These are phyloP conservation scores for Hansenula anomala DNA, from an alignment of 1,139 yeast genomes.

Conservation along the genomic window DNA sequence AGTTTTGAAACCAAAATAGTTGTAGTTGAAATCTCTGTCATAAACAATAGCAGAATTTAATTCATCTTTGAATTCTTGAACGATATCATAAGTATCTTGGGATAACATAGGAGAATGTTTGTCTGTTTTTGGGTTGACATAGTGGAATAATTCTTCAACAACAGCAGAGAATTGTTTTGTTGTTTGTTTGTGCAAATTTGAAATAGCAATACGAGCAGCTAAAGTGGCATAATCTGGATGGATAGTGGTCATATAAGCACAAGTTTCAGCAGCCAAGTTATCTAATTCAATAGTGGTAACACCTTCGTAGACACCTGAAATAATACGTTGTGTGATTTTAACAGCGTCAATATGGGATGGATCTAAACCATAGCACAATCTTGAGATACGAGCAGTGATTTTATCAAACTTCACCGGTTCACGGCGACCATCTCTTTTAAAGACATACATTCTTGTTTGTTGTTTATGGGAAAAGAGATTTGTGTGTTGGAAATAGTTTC, in stretches of 20 bases:
- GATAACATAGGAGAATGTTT: conserved; percentile 78
- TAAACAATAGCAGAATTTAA: conserved; percentile 76
- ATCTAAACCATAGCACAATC: conserved; percentile 80
- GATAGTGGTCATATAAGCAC: conserved; percentile 95
- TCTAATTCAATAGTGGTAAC: conserved; percentile 94
- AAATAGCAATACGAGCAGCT: conserved; percentile 95
- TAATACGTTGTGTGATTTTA: conserved; percentile 83
- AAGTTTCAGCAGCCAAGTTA: conserved; percentile 96
- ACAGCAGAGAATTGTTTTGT: conserved; percentile 85
- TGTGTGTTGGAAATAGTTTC: not conserved
- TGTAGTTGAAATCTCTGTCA: conserved; percentile 79
- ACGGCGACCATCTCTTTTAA: conserved; percentile 71
- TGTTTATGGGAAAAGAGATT: not conserved
- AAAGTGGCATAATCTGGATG: conserved; percentile 96
- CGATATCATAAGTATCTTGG: conserved; percentile 59
- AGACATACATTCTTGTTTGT: conserved; percentile 39
- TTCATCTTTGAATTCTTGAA: conserved; percentile 61
- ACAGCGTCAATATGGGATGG: conserved; percentile 83
- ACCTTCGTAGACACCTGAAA: conserved; percentile 90
- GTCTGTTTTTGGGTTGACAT: conserved; percentile 70
- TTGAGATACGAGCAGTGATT: conserved; percentile 59
- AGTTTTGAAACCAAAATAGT: conserved; percentile 85
- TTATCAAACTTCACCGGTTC: conserved; percentile 84
- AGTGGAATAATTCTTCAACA: conserved; percentile 58
- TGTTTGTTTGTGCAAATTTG: conserved; percentile 94